A percentile compares a stretch with the other conserved stretches of the same genome.
phyloP scores from a whole-genome alignment of 2,329 filamentous ascomycete genomes.

The Cercospora sp. region DNA sequence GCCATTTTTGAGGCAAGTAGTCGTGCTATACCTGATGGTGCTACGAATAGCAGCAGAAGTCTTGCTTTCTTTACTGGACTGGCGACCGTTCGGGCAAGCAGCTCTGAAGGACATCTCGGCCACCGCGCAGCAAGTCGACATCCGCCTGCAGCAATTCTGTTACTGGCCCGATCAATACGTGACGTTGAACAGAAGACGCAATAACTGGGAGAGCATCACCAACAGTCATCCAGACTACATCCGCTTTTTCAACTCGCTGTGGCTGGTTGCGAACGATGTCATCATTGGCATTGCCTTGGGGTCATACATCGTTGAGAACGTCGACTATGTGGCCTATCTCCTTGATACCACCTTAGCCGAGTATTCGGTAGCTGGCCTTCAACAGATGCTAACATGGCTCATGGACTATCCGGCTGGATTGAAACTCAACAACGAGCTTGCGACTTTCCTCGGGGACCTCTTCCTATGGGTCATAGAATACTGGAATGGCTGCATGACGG shows the following conservation, averaged over 20 bases:
- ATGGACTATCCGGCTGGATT: constrained; percentile 94
- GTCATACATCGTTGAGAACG: constrained; percentile 95
- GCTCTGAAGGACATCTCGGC: constrained; percentile 95
- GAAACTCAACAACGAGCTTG: constrained; percentile 92
- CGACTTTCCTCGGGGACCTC: constrained; percentile 88
- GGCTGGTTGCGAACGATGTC: constrained; percentile 97
- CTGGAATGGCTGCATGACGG: constrained; percentile 81
- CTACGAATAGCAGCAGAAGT: constrained; percentile 81
- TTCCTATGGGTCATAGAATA: constrained; percentile 99
- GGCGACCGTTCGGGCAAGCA: constrained; percentile 73
- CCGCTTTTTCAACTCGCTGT: constrained; percentile 96
- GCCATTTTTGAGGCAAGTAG: constrained; percentile 68
- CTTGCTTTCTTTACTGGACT: constrained; percentile 77
- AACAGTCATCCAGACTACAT: constrained; percentile 97
- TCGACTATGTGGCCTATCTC: constrained; percentile 75
- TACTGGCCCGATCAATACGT: constrained; percentile 98
- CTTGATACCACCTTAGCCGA: constrained; percentile 73
- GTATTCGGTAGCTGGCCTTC: constrained; percentile 86
- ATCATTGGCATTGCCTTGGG: constrained; percentile 97
- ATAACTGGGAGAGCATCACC: constrained; percentile 93
- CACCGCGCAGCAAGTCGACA: constrained; percentile 95
- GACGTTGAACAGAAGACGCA: constrained; percentile 82
- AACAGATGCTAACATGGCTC: constrained; percentile 88
- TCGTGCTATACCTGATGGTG: constrained; percentile 75
- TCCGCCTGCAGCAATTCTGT: constrained; percentile 94